Conservation (phyloP, 2,329 filamentous ascomycete species). For the Diplocarpon rosae region DNA sequence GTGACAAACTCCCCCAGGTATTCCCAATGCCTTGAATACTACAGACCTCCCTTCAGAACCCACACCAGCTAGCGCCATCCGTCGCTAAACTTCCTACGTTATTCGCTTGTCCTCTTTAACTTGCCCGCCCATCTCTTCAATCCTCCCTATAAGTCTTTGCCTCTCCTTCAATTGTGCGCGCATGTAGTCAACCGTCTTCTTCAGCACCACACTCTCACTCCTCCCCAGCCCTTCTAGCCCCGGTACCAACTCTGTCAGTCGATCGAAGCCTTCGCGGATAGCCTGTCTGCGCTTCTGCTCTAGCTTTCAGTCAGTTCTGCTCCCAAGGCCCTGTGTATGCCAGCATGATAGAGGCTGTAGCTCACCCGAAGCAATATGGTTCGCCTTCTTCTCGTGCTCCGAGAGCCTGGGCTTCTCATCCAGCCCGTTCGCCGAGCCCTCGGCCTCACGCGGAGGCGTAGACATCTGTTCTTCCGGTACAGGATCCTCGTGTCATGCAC, state of each 20-base stretch:
- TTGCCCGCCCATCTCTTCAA: constrained; percentile 39
- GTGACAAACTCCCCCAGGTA: too few species aligned
- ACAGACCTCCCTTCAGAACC: too few species aligned
- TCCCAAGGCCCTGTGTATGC: too few species aligned
- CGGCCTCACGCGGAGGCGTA: constrained; percentile 19
- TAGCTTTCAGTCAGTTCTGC: constrained; percentile 3
- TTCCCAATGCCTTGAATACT: too few species aligned
- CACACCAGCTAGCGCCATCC: too few species aligned
- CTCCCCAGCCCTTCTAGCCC: constrained; percentile 57
- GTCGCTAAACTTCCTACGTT: constrained; percentile 1
- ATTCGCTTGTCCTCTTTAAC: constrained; percentile 28
- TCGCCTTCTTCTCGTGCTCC: constrained; percentile 61
- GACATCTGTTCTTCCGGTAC: constrained; percentile 11
- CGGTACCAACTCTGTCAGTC: constrained; percentile 57
- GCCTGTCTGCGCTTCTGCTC: constrained; percentile 39
- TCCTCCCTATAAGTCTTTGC: constrained; percentile 35
- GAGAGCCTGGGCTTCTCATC: constrained; percentile 53
- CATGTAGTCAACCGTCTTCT: constrained; percentile 45
- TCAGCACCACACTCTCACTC: constrained; percentile 57
- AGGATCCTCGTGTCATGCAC: neutral
- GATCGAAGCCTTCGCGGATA: constrained; percentile 59
- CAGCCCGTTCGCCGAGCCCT: constrained; percentile 18
- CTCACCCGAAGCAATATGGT: constrained; percentile 52
- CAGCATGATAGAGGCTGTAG: neutral
- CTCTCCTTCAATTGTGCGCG: constrained; percentile 39